A percentile compares a stretch with the other conserved stretches of the same genome.
These are phyloP conservation scores for Neopestalotiopsis clavispora DNA, from an alignment of 2,329 filamentous ascomycete genomes.

Conservation along the genomic window DNA sequence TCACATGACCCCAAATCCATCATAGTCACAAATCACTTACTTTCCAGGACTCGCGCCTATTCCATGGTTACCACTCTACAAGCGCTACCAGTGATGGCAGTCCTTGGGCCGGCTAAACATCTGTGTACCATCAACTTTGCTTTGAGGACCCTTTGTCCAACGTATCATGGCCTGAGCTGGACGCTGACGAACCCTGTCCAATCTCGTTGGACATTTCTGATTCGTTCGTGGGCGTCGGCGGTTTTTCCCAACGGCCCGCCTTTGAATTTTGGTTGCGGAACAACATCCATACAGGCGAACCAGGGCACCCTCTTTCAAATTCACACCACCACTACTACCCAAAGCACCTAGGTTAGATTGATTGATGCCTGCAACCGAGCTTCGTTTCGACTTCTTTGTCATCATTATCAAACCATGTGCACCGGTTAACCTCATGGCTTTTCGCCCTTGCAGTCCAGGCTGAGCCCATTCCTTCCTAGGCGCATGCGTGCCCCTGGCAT, in stretches of 20 bases:
- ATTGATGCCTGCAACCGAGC: conserved; percentile 1
- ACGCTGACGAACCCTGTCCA: conserved; percentile 1
- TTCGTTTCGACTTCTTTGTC: conserved; percentile 10
- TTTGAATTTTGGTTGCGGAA: conserved; percentile 8
- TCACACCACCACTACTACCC: not conserved
- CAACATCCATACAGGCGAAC: not conserved
- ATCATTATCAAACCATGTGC: not conserved
- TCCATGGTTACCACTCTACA: not conserved
- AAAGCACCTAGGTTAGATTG: not conserved
- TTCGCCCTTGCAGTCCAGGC: not conserved
- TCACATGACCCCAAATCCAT: not conserved
- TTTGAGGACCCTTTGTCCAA: not conserved
- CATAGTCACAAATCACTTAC: not conserved
- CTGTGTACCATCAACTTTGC: not conserved
- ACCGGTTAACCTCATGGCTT: not conserved
- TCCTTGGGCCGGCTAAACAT: conserved; percentile 1
- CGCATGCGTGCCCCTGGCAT: not conserved
- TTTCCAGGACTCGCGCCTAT: not conserved
- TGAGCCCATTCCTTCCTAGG: not conserved
- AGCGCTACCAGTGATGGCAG: not conserved
- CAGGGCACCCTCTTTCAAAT: not conserved
- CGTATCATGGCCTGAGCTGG: not conserved
- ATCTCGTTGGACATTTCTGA: conserved; percentile 1
- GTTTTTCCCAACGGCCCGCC: conserved; percentile 13
- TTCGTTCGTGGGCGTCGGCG: conserved; percentile 12